A percentile compares a stretch with the other conserved stretches of the same genome.
Evolutionary conservation across 1,284 basidiomycete species (phyloP).

Genomic region (Ganoderma sinense): DNA sequence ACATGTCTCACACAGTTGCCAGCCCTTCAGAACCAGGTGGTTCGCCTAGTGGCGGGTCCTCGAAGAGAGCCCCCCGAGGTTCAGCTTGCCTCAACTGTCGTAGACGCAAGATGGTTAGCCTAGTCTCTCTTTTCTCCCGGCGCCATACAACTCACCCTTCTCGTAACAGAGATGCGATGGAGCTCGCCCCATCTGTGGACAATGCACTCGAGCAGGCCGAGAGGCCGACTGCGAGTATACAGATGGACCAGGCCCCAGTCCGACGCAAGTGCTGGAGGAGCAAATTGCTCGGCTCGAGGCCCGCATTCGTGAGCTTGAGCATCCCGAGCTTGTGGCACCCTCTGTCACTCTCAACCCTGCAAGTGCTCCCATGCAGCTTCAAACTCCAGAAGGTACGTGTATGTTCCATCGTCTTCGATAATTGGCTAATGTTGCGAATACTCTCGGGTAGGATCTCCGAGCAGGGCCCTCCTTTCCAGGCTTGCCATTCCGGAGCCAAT

Average conservation of each 20-base stretch:
- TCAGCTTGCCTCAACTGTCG: constrained; percentile 44
- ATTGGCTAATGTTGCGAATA: background rate
- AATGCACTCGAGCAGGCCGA: constrained; percentile 40
- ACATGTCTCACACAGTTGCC: constrained; percentile 21
- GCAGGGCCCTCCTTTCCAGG: constrained; percentile 19
- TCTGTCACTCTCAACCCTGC: constrained; percentile 30
- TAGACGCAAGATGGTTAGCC: constrained; percentile 41
- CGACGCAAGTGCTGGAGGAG: constrained; percentile 42
- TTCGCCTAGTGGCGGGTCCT: constrained; percentile 25
- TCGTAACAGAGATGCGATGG: constrained; percentile 40
- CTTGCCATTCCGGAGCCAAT: constrained; percentile 13
- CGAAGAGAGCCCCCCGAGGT: constrained; percentile 40
- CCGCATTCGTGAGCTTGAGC: constrained; percentile 40
- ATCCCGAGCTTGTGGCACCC: constrained; percentile 30
- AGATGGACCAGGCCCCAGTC: constrained; percentile 39
- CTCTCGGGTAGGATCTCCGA: constrained; percentile 12
- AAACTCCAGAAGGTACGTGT: constrained; percentile 18
- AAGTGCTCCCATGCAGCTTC: background rate
- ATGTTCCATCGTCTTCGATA: background rate
- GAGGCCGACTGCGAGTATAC: constrained; percentile 43
- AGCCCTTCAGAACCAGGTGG: constrained; percentile 14
- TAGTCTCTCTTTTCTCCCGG: background rate
- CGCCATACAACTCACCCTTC: background rate
- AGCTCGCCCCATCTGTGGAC: constrained; percentile 38
- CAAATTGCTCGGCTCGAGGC: constrained; percentile 38